Base-by-base conservation (phyloP, 2,329 filamentous ascomycete genomes). In the Fusarium sp. region DNA sequence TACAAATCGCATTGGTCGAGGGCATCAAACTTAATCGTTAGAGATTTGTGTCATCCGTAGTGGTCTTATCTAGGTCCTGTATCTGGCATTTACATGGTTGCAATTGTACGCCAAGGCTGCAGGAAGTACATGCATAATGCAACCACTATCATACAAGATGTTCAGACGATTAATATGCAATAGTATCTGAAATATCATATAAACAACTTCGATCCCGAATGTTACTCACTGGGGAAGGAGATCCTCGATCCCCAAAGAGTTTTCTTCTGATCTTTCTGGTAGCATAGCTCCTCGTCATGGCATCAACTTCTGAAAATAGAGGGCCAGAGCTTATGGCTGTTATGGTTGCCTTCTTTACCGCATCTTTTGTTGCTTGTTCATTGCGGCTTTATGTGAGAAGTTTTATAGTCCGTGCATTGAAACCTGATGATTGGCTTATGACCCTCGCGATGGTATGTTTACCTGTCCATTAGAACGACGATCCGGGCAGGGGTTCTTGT, bases 351-450 rank as follows among this genome's bases (percentile, higher is more conserved):
- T 73, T 79, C 12, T 44, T 76, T 20, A 33, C 59, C 2, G 16
- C 71, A 30, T 72, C 77, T 1, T 6, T 74, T 16, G 54, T 74
- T 8, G 69, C 75, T 28, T 75, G 75, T 9, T 6, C 59, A 1
- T 47, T 81, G 31, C 65, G 79, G 53, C 73, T 70, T 20, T 80
- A 77, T 60, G 77, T 80, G 15, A 75, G 79, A 15, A 45, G 64
- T 6, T 62, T 68, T 26, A 70, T 81, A 46, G 73, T 80, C 37
- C 76, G 73, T 49, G 75, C 74, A 3, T 78, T 80, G 54, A 78
- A 78, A 1, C 36, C 61, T 4, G 79, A 81, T 46, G 79, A 81
- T 71, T 80, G 75, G 75, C 51, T 79, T 11, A 81, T 81, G 79
- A 36, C 72, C 1, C 18, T 66, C 26, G 78, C 78, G 12, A 67